Base-by-base conservation (phyloP, 805 yeast genomes). In the Candida parachauliodes region DNA sequence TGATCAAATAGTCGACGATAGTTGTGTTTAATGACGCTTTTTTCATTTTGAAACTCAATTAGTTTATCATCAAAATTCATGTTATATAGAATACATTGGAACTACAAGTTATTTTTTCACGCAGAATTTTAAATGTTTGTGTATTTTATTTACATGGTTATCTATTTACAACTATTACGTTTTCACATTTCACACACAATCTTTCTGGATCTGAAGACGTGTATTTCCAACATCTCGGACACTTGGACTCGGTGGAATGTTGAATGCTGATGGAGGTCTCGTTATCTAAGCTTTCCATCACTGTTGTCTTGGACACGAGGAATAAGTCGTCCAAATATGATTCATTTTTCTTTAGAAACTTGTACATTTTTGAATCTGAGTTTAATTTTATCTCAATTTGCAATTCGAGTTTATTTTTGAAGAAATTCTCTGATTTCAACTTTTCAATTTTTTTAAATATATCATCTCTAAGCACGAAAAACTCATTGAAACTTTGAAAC, bases 201-300 rank as follows among this genome's bases (percentile, higher is more conserved):
- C 56, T 57, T 8, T 77, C 77, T 24, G 71, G 78, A 0, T 44
- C 48, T 0, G 51, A 58, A 0, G 94, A 66, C 6, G 75, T 76
- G 53, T 62, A 79, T 51, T 86, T 86, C 98, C 98, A 93, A 61
- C 98, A 93, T 55, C 98, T 74, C 5, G 96, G 95, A 56, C 98
- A 93, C 51, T 88, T 88, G 36, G 62, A 61, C 2, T 65, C 52
- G 0, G 50, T 37, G 0, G 88, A 72, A 4, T 69, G 66, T 6
- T 68, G 59, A 2, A 83, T 71, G 2, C 21, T n/a, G 12, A 40
- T 19, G 5, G 18, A 14, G 2, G 30, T 37, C 6, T 20, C 22
- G 12, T 65, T 62, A 35, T 51, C 58, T 21, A 10, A 21, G 14
- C 6, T 8, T 15, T 26, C 45, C 24, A 23, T n/a, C 5, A 33